Conservation (phyloP, 352 stramenopile species). For the Pilasporangium apinafurcum region DNA sequence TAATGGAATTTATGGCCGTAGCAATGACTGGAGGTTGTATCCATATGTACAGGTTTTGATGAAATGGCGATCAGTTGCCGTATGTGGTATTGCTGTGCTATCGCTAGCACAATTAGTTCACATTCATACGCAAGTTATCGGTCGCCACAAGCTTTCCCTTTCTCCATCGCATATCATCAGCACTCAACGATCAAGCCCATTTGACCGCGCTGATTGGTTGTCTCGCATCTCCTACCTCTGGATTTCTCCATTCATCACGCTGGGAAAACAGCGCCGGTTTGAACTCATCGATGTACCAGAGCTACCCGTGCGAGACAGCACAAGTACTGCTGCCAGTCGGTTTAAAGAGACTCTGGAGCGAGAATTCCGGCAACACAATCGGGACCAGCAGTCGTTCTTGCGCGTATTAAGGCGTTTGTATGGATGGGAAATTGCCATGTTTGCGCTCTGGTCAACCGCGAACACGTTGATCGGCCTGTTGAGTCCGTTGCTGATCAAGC, state of each 20-base stretch:
- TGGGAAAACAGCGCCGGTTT: slow-evolving; percentile 44
- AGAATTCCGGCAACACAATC: slow-evolving; percentile 13
- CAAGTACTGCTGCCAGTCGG: slow-evolving; percentile 19
- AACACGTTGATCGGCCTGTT: slow-evolving; percentile 70
- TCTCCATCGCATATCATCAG: neutral
- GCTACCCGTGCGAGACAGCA: slow-evolving; percentile 42
- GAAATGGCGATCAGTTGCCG: neutral
- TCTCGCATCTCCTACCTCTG: slow-evolving; percentile 64
- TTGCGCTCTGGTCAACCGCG: slow-evolving; percentile 56
- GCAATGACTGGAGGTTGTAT: neutral
- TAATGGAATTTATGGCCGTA: neutral
- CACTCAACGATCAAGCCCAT: slow-evolving; percentile 13
- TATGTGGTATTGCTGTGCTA: neutral
- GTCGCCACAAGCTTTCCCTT: neutral
- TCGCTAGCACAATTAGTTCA: neutral
- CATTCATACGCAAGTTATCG: slow-evolving; percentile 6
- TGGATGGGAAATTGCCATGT: slow-evolving; percentile 40
- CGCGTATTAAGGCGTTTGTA: slow-evolving; percentile 48
- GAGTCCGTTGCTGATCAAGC: slow-evolving; percentile 72
- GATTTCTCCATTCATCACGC: slow-evolving; percentile 55
- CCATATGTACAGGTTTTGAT: neutral
- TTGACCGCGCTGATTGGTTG: slow-evolving; percentile 45
- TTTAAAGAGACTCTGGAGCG: slow-evolving; percentile 39
- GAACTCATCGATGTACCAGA: slow-evolving; percentile 54
- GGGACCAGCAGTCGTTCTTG: slow-evolving; percentile 32